Evolutionary conservation across 306 rosid species (phyloP), one percentile per base, ranked within the genome.

Genomic region (Gastrolobium villosum): DNA sequence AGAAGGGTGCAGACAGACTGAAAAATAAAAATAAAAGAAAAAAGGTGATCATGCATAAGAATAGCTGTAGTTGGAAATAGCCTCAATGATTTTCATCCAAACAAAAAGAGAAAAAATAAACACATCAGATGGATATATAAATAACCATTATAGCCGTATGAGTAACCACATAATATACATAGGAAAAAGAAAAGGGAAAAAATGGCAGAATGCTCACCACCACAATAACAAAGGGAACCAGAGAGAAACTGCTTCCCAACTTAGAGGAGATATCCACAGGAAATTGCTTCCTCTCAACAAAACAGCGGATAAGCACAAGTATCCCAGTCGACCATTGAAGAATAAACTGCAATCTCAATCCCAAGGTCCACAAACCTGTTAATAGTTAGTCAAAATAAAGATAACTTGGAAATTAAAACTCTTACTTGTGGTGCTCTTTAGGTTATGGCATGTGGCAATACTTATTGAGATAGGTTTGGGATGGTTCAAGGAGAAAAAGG

Each of bases 261-360:
- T 93, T 91, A 35, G 84, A 59, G 15, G 96, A 76, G 74, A 93
- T 89, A 76, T 89, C 94, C 37, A 44, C 80, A 34, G 96, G 79
- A 83, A 88, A 86, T 26, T 78, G 88, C 82, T 84, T 88, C 89
- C 89, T 89, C 92, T 93, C 90, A 60, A 93, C 69, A 79, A 87
- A 82, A 88, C 96, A 89, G 87, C 86, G 86, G 75, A 93, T 80
- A 53, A 93, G 88, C 83, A 93, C 96, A 2, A 91, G 85, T 76
- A 93, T 87, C 82, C 98, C 98, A 56, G 96, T 93, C 60, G 86
- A 61, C 94, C 93, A 93, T 85, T 93, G 98, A 86, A 93, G 85
- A 76, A 93, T 91, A 85, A 93, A 94, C 98, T 93, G 96, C 98
- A 93, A 86, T 87, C 95, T 82, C 97, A 88, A 89, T 71, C 86